Evolutionary conservation across 2,329 filamentous ascomycete genomes (phyloP).

Genomic region (Epichloe baconii): DNA sequence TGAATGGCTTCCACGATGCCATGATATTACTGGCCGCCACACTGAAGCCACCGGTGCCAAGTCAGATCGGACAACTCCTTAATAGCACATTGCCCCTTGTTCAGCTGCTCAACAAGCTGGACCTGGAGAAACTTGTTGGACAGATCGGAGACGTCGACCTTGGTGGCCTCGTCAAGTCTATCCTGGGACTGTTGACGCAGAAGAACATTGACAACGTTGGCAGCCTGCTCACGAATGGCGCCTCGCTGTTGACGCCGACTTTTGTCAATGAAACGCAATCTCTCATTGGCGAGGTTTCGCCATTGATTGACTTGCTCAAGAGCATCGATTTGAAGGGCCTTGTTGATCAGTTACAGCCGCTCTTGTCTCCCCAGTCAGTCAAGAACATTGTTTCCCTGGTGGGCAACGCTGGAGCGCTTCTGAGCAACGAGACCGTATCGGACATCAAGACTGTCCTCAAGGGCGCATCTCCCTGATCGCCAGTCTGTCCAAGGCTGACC

Average conservation of each 20-base stretch:
- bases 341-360: constrained; percentile 13
- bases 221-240: constrained; percentile 23
- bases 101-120: constrained; percentile 17
- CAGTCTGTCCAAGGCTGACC: constrained; percentile 6
- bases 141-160: constrained; percentile 19
- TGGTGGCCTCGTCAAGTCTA: constrained; percentile 16
- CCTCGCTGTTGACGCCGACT: constrained; percentile 19
- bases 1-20: constrained; percentile 26
- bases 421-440: constrained; percentile 2
- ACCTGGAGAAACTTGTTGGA: constrained; percentile 22
- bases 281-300: constrained; percentile 22
- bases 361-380: constrained; percentile 16
- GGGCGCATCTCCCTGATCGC: constrained; percentile 2
- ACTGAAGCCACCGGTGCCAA: constrained; percentile 24
- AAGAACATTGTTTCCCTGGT: constrained; percentile 15
- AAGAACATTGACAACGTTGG: constrained; percentile 22
- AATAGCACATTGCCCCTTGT: constrained; percentile 17
- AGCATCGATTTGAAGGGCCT: constrained; percentile 23
- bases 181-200: constrained; percentile 18
- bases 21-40: constrained; percentile 26
- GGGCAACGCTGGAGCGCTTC: background rate
- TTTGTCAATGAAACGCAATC: constrained; percentile 21
- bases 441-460: constrained; percentile 3
- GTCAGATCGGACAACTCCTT: constrained; percentile 16
- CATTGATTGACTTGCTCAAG: constrained; percentile 15